These are phyloP conservation scores for Dipteronia dyeriana DNA, from an alignment of 345 rosid species.

Conservation along the genomic window DNA sequence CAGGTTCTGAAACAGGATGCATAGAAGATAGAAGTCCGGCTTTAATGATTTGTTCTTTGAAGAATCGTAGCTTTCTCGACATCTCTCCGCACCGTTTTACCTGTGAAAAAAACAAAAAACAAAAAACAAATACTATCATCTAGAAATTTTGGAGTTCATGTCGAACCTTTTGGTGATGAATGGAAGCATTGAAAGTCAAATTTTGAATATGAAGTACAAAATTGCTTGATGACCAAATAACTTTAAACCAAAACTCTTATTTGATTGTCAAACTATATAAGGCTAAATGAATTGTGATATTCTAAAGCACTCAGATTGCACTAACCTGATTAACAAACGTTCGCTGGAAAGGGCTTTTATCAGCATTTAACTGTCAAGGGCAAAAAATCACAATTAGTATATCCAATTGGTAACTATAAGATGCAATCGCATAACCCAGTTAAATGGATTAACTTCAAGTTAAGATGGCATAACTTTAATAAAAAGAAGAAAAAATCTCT, in stretches of 20 bases:
- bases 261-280: not conserved
- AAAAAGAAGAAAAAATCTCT: not conserved
- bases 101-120: slow-evolving; percentile 42
- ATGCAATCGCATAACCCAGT: not conserved
- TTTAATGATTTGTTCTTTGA: slow-evolving; percentile 88
- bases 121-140: slow-evolving; percentile 11
- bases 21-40: slow-evolving; percentile 73
- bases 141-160: not conserved
- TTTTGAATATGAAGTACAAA: not conserved
- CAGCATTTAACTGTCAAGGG: slow-evolving; percentile 73
- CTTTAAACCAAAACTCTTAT: not conserved
- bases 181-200: not conserved
- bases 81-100: slow-evolving; percentile 95
- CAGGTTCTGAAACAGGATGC: slow-evolving; percentile 66
- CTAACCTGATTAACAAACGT: slow-evolving; percentile 89
- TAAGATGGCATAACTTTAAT: not conserved
- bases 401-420: not conserved
- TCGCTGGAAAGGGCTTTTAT: slow-evolving; percentile 93
- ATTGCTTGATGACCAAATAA: not conserved
- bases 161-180: not conserved
- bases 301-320: not conserved
- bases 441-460: not conserved
- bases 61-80: slow-evolving; percentile 87
- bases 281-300: not conserved
- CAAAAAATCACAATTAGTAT: slow-evolving; percentile 14